A percentile compares a stretch with the other conserved stretches of the same genome.
Conservation (phyloP, 441 rosid species). For the Pelargonium australe region DNA sequence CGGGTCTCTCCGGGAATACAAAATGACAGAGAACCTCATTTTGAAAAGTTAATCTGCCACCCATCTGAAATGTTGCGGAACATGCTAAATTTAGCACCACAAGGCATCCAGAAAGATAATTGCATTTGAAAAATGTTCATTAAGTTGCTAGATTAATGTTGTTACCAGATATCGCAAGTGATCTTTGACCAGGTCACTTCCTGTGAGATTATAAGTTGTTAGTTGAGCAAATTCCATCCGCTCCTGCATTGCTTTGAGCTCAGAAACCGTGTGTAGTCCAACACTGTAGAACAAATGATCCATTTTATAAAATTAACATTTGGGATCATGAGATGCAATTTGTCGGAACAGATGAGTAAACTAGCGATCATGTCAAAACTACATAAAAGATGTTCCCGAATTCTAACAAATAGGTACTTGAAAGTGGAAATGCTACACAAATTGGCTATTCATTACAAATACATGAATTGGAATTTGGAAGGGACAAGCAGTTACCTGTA, state of each 20-base stretch:
- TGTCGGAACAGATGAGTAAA: neutral
- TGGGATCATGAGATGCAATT: conserved; percentile 6
- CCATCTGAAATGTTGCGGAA: conserved; percentile 46
- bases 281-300: conserved; percentile 47
- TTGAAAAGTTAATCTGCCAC: conserved; percentile 54
- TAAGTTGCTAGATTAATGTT: neutral
- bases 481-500: conserved; percentile 45
- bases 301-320: conserved; percentile 2
- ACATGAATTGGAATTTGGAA: neutral
- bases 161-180: conserved; percentile 85
- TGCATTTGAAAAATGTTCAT: too few species aligned
- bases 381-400: neutral
- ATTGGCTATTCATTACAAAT: neutral
- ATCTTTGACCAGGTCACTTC: conserved; percentile 87
- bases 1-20: conserved; percentile 85
- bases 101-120: neutral
- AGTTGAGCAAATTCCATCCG: conserved; percentile 73
- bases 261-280: conserved; percentile 63
- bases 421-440: too few species aligned
- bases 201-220: conserved; percentile 69
- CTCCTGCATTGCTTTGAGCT: conserved; percentile 55
- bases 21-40: conserved; percentile 74
- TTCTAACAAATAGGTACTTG: neutral
- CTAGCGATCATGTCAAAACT: neutral
- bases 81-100: conserved; percentile 2